These are phyloP conservation scores for Dillenia suffruticosa DNA, from an alignment of 164 flowering plant genomes.

Conservation along the genomic window DNA sequence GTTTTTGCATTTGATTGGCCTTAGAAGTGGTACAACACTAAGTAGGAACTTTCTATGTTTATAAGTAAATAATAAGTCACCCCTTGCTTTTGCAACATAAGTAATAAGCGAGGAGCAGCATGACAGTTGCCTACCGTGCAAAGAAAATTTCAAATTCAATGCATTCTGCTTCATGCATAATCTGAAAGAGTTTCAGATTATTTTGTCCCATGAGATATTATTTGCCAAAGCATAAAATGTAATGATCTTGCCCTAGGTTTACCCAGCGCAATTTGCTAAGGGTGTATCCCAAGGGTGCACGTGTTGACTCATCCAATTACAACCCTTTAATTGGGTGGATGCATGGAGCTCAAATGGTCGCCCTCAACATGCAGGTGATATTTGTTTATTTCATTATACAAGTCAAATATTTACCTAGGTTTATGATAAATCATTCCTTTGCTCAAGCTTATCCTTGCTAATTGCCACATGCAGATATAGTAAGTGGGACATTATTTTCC, in stretches of 20 bases:
- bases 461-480: too few species aligned
- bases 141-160: background rate
- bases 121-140: background rate
- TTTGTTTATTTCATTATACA: too few species aligned
- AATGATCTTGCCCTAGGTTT: constrained; percentile 25
- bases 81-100: too few species aligned
- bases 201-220: too few species aligned
- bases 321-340: constrained; percentile 47
- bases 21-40: too few species aligned
- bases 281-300: constrained; percentile 44
- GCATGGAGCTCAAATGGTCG: constrained; percentile 69
- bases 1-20: too few species aligned
- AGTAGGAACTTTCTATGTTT: too few species aligned
- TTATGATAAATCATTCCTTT: too few species aligned
- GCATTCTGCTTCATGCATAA: background rate
- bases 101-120: background rate
- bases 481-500: too few species aligned
- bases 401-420: too few species aligned
- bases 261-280: constrained; percentile 53
- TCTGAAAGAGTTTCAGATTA: background rate
- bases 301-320: constrained; percentile 55
- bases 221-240: background rate
- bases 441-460: too few species aligned
- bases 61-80: too few species aligned
- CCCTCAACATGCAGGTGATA: constrained; percentile 59